Conservation (phyloP, 768 basidiomycete genomes). For the Thelephora aurantiotincta region DNA sequence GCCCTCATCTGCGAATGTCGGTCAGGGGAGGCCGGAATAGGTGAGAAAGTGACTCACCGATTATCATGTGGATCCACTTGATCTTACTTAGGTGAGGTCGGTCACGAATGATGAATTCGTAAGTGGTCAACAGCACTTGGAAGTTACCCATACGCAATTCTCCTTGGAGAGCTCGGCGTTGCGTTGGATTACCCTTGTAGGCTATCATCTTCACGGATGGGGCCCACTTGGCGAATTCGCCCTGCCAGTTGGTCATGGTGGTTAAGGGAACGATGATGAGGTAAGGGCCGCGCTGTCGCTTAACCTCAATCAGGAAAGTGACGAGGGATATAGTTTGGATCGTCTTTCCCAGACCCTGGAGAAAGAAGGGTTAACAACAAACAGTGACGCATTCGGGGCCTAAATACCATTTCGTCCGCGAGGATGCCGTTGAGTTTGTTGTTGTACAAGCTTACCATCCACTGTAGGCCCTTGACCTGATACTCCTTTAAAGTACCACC, state of each 20-base stretch:
- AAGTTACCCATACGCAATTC: slow-evolving; percentile 73
- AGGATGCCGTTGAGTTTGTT: slow-evolving; percentile 91
- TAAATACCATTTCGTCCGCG: slow-evolving; percentile 80
- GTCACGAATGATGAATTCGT: slow-evolving; percentile 97
- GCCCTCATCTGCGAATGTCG: slow-evolving; percentile 59
- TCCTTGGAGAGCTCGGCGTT: slow-evolving; percentile 63
- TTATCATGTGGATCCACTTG: slow-evolving; percentile 97
- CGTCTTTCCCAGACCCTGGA: slow-evolving; percentile 86
- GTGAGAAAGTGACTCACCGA: slow-evolving; percentile 32
- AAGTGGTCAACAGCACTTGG: slow-evolving; percentile 88
- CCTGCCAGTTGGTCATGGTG: slow-evolving; percentile 94
- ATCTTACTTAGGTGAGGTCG: slow-evolving; percentile 80
- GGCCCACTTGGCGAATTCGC: slow-evolving; percentile 97
- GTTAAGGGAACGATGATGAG: slow-evolving; percentile 92
- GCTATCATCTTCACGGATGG: slow-evolving; percentile 66
- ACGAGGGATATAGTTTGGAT: slow-evolving; percentile 94
- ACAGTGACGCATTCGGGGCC: neutral
- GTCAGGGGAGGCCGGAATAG: neutral
- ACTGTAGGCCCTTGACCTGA: slow-evolving; percentile 88
- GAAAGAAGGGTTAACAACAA: slow-evolving; percentile 5
- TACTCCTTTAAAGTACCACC: slow-evolving; percentile 92
- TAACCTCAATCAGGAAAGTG: slow-evolving; percentile 83
- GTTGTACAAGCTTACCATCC: slow-evolving; percentile 98
- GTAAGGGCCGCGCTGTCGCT: slow-evolving; percentile 86
- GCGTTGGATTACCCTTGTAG: slow-evolving; percentile 85